phyloP scores from a whole-genome alignment of 2,329 filamentous ascomycete species.

The Trichoderma atrobrunneum region DNA sequence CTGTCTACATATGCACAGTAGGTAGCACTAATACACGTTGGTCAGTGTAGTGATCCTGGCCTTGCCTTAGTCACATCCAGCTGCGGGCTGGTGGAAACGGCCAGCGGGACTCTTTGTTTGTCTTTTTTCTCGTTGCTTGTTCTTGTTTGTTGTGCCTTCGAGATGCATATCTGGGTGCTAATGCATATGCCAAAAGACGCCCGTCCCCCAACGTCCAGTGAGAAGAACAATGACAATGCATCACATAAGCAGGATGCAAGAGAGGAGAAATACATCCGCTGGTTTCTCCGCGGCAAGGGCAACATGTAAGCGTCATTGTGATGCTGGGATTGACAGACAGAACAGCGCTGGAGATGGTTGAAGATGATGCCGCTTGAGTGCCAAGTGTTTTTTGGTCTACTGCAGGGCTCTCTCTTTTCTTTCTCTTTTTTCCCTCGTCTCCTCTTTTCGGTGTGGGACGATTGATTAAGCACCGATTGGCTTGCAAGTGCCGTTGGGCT shows the following conservation, averaged over 20 bases:
- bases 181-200: slow-evolving; percentile 7
- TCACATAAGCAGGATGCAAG: neutral
- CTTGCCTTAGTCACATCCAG: neutral
- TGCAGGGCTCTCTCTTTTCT: neutral
- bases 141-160: neutral
- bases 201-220: neutral
- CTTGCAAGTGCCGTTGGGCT: neutral
- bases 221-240: neutral
- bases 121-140: neutral
- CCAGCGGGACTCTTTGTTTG: neutral
- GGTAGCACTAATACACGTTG: neutral
- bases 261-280: neutral
- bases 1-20: neutral
- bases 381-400: neutral
- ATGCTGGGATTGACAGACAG: neutral
- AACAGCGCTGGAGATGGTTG: neutral
- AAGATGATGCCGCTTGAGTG: neutral
- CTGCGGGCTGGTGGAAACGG: neutral
- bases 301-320: neutral
- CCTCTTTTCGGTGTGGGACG: neutral
- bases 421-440: neutral
- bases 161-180: slow-evolving; percentile 2
- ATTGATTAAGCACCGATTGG: neutral
- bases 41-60: neutral
- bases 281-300: neutral